Percentiles rank a stretch among this genome's conserved stretches.
These are phyloP conservation scores for Chrysopogon serrulatus DNA, from an alignment of 176 grass and related monocot genomes.

Conservation along the genomic window DNA sequence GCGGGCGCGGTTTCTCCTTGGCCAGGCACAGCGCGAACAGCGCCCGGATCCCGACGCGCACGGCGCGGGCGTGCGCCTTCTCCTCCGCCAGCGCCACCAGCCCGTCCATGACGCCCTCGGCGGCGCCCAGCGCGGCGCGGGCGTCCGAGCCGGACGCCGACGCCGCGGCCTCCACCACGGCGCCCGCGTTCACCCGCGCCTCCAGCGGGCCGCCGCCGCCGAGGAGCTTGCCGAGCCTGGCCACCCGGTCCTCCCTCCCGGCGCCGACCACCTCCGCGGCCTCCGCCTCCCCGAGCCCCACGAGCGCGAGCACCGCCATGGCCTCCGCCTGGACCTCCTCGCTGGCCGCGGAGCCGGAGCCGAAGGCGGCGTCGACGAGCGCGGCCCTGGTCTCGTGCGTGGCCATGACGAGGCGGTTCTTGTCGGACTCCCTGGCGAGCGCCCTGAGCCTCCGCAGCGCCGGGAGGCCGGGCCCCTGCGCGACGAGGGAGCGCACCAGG, in stretches of 20 bases:
- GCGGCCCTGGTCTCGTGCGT: slow-evolving; percentile 73
- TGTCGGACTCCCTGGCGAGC: slow-evolving; percentile 85
- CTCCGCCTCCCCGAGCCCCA: slow-evolving; percentile 67
- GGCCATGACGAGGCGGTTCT: slow-evolving; percentile 86
- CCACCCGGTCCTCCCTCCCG: slow-evolving; percentile 40
- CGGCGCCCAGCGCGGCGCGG: slow-evolving; percentile 41
- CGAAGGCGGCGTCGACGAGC: slow-evolving; percentile 62
- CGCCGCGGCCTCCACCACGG: slow-evolving; percentile 66
- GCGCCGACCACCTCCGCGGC: slow-evolving; percentile 60
- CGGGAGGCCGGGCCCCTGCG: slow-evolving; percentile 28
- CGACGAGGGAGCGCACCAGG: slow-evolving; percentile 65
- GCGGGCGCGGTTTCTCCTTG: slow-evolving; percentile 69
- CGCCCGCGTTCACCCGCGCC: slow-evolving; percentile 52
- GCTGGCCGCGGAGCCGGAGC: neutral
- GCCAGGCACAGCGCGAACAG: slow-evolving; percentile 81
- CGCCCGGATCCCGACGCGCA: slow-evolving; percentile 64
- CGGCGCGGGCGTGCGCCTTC: slow-evolving; percentile 59
- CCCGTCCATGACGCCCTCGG: slow-evolving; percentile 46
- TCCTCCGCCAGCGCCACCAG: slow-evolving; percentile 66
- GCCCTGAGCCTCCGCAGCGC: slow-evolving; percentile 51
- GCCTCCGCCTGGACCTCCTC: slow-evolving; percentile 66
- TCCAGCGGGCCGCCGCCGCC: slow-evolving; percentile 34
- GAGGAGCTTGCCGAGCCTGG: slow-evolving; percentile 44
- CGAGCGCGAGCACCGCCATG: slow-evolving; percentile 66
- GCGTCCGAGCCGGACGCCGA: slow-evolving; percentile 48